Base-by-base conservation (phyloP, 257 asterid species). In the Solanum chiquidenum region DNA sequence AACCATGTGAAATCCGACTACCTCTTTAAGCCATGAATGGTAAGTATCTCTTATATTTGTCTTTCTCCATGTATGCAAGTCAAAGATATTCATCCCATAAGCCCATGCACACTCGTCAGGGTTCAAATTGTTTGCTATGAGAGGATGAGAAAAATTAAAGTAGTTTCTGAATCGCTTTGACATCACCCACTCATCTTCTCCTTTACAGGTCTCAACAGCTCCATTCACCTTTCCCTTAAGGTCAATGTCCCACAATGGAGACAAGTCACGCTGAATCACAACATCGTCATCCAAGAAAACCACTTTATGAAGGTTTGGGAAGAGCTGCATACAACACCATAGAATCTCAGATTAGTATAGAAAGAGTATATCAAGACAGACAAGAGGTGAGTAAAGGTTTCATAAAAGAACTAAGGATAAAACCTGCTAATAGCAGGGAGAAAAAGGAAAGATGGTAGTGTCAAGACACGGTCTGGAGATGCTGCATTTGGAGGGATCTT, bases 261-360 rank as follows among this genome's bases (percentile, higher is more conserved):
- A 89, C 87, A 89, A 84, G 73, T 89, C 91, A 37, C 84, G 91
- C 72, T 89, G 91, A 90, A 97, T 92, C 75, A 96, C 99, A 83
- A 97, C 92, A 91, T 97, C 99, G 82, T 97, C 99, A 89, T 97
- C 99, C 87, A 97, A 91, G 95, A 97, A 97, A 83, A 97, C 98
- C 91, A 97, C 98, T 94, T 97, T 96, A 88, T 96, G 96, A 71
- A 97, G 96, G 90, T 93, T 92, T 12, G 99, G 99, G 89, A 97
- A 97, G 75, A 96, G 97, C 99, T 97, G 97, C 93, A 94, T 86
- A 89, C 77, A 55, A 23, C 85, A 84, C 34, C 58, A 76, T 80
- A 46, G 42, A 44, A 80, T 80, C 85, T 44, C 40, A 80, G 16
- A 27, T 44, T 27, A 80, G 40, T 27, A 44, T 16, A 46, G 40